phyloP scores from a whole-genome alignment of 1,284 basidiomycete species.

The Irpex sp. region DNA sequence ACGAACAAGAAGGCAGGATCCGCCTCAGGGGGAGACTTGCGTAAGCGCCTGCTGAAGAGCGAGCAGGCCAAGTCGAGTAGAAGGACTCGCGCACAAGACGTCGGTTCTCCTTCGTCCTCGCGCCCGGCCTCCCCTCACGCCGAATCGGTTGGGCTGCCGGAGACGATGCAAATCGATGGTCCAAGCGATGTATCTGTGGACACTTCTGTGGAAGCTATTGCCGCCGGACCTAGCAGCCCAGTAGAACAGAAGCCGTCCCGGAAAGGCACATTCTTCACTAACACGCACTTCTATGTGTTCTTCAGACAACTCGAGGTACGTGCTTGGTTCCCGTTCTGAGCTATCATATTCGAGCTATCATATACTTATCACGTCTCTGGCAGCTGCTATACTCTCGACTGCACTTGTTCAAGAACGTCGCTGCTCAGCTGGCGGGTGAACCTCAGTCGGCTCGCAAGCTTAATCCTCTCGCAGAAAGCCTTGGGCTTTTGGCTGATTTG shows the following conservation, averaged over 20 bases:
- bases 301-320: conserved; percentile 82
- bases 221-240: conserved; percentile 9
- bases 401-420: conserved; percentile 70
- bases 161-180: conserved; percentile 37
- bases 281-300: conserved; percentile 85
- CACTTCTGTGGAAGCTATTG: neutral
- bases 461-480: conserved; percentile 30
- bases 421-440: conserved; percentile 44
- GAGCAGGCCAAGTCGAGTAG: conserved; percentile 71
- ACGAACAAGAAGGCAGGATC: conserved; percentile 36
- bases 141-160: conserved; percentile 28
- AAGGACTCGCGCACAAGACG: conserved; percentile 52
- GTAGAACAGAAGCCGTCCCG: conserved; percentile 29
- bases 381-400: conserved; percentile 89
- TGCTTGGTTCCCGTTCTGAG: conserved; percentile 6
- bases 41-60: conserved; percentile 74
- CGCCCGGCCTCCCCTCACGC: conserved; percentile 51
- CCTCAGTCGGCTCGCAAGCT: conserved; percentile 21
- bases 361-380: neutral
- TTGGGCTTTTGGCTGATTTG: conserved; percentile 27
- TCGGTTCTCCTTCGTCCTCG: conserved; percentile 35
- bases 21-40: conserved; percentile 48
- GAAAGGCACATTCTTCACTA: conserved; percentile 79
- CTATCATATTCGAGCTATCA: neutral
- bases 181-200: conserved; percentile 15